Evolutionary conservation across 208 protist genomes (phyloP), one percentile per base, ranked within the genome.

Genomic region (Sergeia podlipaevii): DNA sequence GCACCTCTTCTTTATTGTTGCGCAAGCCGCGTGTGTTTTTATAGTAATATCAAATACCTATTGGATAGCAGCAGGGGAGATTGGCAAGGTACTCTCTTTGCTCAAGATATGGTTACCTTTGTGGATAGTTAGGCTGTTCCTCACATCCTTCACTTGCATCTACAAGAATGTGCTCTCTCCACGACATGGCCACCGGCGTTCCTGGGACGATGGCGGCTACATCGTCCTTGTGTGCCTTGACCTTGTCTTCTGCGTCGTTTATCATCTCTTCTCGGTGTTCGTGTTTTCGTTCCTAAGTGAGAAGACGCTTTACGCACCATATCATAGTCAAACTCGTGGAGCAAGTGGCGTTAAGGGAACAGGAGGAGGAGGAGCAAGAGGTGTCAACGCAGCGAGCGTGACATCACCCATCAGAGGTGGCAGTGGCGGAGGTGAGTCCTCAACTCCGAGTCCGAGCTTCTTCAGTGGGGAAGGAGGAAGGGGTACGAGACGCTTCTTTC

Each of bases 281-380:
- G 46, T 68, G 5, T 18, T 77, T 0, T 74, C 45, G 26, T 81
- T 67, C 53, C 20, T 79, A 2, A 69, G 67, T 0, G 70, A 80
- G 29, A 78, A 74, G 55, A 70, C 70, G 27, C 60, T 79, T 1
- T 81, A 85, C 53, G 48, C 74, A 7, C 68, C 68, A 1, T 72
- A 70, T 44, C 63, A 80, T 48, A 21, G 5, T 48, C 43, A 13
- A 20, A 21, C 23, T 48, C 43, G 15, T 17, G 26, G 20, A 29
- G 26, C 5, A 13, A 21, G 13, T 21, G 43, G 26, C 6, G 26
- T 6, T 10, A 1, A 15, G 33, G 13, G 46, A 5, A 39, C 17
- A 8, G 46, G 37, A 27, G 29, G 11, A 13, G 29, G 27, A 37
- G 46, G 29, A 51, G 46, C 26, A 4, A 33, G 6, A 27, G 33